A percentile compares a stretch with the other conserved stretches of the same genome.
phyloP scores from a whole-genome alignment of 2,329 filamentous ascomycete species.

The Ophiostoma ulmi region DNA sequence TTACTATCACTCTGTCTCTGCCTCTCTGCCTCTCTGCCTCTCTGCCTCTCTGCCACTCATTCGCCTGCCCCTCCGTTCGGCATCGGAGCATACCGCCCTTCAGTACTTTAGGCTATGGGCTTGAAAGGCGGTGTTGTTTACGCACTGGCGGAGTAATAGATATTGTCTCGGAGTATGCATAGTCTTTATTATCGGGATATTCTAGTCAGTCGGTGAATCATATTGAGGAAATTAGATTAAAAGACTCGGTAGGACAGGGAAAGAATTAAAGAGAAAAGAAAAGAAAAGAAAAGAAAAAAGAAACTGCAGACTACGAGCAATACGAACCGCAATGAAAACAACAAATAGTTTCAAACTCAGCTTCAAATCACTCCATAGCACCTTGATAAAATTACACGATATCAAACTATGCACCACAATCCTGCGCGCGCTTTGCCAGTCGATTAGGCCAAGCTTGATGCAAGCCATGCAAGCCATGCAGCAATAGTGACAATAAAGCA shows the following conservation, averaged over 20 bases:
- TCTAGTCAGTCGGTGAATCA: not conserved
- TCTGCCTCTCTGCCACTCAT: too few relatives aligned
- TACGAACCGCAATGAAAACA: not conserved
- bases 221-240: not conserved
- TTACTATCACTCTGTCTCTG: too few relatives aligned
- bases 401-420: not conserved
- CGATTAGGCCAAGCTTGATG: not conserved
- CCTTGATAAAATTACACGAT: not conserved
- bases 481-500: slow-evolving; percentile 3
- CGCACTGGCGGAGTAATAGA: not conserved
- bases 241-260: not conserved
- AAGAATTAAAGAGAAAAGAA: not conserved
- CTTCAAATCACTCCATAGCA: too few relatives aligned
- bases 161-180: not conserved
- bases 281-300: not conserved
- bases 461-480: not conserved
- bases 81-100: not conserved
- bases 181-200: not conserved
- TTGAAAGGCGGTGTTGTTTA: not conserved
- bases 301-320: not conserved
- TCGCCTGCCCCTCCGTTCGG: not conserved
- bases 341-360: not conserved
- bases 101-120: too few relatives aligned
- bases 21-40: too few relatives aligned
- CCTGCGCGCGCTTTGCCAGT: not conserved